phyloP scores from a whole-genome alignment of 169 alveolate species.

The Eimeria sp. region DNA sequence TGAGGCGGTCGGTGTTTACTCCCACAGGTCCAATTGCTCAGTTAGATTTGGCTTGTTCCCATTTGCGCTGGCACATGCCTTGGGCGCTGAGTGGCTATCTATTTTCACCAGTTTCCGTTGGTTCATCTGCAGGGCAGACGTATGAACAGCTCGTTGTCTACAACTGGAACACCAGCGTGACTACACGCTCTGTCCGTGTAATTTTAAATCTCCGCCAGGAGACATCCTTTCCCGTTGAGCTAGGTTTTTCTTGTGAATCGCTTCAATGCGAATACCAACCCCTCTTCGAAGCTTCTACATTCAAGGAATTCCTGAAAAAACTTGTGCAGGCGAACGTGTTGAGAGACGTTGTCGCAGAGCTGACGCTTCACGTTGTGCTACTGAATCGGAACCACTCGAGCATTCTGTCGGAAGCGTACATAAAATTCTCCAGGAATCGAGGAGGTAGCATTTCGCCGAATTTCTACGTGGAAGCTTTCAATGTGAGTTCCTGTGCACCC shows the following conservation, averaged over 20 bases:
- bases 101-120: neutral
- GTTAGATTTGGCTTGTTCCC: neutral
- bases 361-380: slow-evolving; percentile 22
- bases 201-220: slow-evolving; percentile 12
- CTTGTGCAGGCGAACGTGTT: slow-evolving; percentile 24
- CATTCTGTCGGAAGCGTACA: slow-evolving; percentile 19
- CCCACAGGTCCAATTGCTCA: neutral
- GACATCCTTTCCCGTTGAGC: neutral
- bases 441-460: slow-evolving; percentile 45
- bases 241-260: slow-evolving; percentile 32
- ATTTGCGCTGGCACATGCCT: neutral
- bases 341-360: slow-evolving; percentile 25
- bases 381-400: neutral
- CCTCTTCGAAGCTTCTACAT: slow-evolving; percentile 21
- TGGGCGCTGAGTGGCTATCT: neutral
- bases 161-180: slow-evolving; percentile 35
- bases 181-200: slow-evolving; percentile 53
- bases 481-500: slow-evolving; percentile 26
- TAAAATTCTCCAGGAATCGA: slow-evolving; percentile 10
- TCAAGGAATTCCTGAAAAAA: slow-evolving; percentile 6
- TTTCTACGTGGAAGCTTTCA: neutral
- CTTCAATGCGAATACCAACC: slow-evolving; percentile 54
- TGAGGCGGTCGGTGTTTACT: neutral
- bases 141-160: slow-evolving; percentile 40
- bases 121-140: slow-evolving; percentile 5